Conservation (phyloP, 1,284 basidiomycete species). For the Cystobasidium pallidum region DNA sequence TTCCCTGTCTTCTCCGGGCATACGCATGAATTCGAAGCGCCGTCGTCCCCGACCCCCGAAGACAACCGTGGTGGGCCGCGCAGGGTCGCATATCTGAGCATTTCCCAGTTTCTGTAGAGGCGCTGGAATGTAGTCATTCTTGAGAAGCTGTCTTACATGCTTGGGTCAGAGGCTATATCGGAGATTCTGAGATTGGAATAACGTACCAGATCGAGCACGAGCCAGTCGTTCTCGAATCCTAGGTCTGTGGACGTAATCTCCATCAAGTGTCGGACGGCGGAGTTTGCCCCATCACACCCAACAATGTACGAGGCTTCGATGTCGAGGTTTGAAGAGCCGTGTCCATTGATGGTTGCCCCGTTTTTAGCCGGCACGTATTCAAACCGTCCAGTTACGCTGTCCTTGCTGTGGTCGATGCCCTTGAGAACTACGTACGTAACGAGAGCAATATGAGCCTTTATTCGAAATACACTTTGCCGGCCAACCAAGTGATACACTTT, state of each 20-base stretch:
- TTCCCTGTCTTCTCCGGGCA: constrained; percentile 43
- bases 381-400: constrained; percentile 12
- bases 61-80: constrained; percentile 47
- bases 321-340: constrained; percentile 16
- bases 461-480: too few relatives aligned
- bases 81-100: constrained; percentile 49
- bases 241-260: constrained; percentile 41
- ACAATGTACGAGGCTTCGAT: constrained; percentile 45
- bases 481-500: too few relatives aligned
- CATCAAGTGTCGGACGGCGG: constrained; percentile 45
- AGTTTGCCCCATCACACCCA: constrained; percentile 50
- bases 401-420: neutral
- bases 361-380: constrained; percentile 11
- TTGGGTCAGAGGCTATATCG: too few relatives aligned
- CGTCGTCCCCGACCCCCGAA: constrained; percentile 44
- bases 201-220: constrained; percentile 47
- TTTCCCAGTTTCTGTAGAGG: constrained; percentile 31
- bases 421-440: constrained; percentile 4
- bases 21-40: constrained; percentile 50
- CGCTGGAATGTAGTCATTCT: constrained; percentile 13
- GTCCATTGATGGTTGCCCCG: constrained; percentile 7
- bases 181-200: too few relatives aligned
- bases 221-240: constrained; percentile 50
- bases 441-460: too few relatives aligned
- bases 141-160: constrained; percentile 5